Evolutionary conservation across 2,329 filamentous ascomycete genomes (phyloP), one percentile per base, ranked within the genome.

Genomic region (Alternaria burnsii): DNA sequence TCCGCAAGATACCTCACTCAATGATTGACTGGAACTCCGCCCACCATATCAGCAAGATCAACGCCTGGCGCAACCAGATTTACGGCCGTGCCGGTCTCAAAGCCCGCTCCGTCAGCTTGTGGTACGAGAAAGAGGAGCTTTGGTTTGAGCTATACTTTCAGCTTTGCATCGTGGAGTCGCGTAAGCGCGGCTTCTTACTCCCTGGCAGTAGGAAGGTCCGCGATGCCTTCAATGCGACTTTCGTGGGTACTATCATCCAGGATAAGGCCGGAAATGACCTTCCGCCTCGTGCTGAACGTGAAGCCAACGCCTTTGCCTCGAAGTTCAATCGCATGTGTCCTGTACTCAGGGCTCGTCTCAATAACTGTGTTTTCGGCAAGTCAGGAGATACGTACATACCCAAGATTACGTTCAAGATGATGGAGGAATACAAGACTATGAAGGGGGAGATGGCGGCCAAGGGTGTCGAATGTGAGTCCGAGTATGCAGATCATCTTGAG

Each of bases 41-140:
- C 3, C 22, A 50, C 0, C 63, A 72, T 55, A 70, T 72, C 40
- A 46, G 22, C 20, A 67, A 67, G 52, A 68, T 72, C 59, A 72
- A 72, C 47, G 46, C 57, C 0, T 72, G 70, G 70, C 62, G 67
- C 50, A 67, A 67, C 48, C 70, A 71, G 18, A 65, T 72, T 40
- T 72, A 68, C 53, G 58, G 59, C 7, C 69, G 69, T 11, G 69
- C 66, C 0, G 70, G 70, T 11, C 50, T 69, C 7, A 67, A 66
- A 44, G 51, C 61, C 3, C 67, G 68, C 20, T 38, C 50, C 0
- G 61, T 70, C 8, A 53, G 36, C 10, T 47, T 65, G 28, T 72
- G 66, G 67, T 53, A 65, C 32, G 55, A 58, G 3, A 50, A 63
- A 6, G 70, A 72, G 43, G 65, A 68, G 14, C 51, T 60, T 1